Percentiles rank a stretch among this genome's conserved stretches.
phyloP scores from a whole-genome alignment of 2,329 filamentous ascomycete genomes.

The Ceratocystis colombiana region DNA sequence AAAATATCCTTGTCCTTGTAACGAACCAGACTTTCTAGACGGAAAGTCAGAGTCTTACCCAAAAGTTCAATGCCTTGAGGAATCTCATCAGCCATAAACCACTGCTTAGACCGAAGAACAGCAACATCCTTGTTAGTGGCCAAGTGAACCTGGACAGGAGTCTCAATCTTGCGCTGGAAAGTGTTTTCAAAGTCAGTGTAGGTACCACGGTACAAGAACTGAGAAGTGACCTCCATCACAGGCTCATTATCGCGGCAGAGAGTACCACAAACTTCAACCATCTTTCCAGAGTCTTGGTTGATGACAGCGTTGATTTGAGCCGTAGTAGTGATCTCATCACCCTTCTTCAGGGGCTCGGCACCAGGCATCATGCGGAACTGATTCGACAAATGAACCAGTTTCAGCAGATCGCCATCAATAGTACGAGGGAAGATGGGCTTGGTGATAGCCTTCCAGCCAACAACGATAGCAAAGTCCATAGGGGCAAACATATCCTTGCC shows the following conservation, averaged over 20 bases:
- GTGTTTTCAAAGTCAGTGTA: constrained; percentile 97
- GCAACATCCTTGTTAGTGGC: constrained; percentile 83
- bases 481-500: constrained; percentile 90
- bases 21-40: constrained; percentile 77
- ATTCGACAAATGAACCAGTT: constrained; percentile 93
- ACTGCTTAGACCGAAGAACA: constrained; percentile 90
- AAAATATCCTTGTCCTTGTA: constrained; percentile 95
- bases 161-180: constrained; percentile 95
- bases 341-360: constrained; percentile 88
- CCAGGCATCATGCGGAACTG: constrained; percentile 97
- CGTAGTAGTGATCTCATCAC: constrained; percentile 81
- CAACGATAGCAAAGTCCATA: constrained; percentile 98
- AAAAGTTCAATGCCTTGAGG: constrained; percentile 71
- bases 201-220: constrained; percentile 88
- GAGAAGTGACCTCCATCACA: constrained; percentile 97
- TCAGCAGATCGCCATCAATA: constrained; percentile 91
- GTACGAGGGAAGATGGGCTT: constrained; percentile 97
- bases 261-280: constrained; percentile 99
- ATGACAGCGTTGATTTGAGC: constrained; percentile 95
- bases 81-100: constrained; percentile 73
- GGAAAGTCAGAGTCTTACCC: constrained; percentile 90
- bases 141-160: constrained; percentile 85
- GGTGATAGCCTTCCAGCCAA: constrained; percentile 97
- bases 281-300: constrained; percentile 97
- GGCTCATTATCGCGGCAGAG: constrained; percentile 72